Base-by-base conservation (phyloP, 2,329 filamentous ascomycete species). In the Colletotrichum eremochloae region DNA sequence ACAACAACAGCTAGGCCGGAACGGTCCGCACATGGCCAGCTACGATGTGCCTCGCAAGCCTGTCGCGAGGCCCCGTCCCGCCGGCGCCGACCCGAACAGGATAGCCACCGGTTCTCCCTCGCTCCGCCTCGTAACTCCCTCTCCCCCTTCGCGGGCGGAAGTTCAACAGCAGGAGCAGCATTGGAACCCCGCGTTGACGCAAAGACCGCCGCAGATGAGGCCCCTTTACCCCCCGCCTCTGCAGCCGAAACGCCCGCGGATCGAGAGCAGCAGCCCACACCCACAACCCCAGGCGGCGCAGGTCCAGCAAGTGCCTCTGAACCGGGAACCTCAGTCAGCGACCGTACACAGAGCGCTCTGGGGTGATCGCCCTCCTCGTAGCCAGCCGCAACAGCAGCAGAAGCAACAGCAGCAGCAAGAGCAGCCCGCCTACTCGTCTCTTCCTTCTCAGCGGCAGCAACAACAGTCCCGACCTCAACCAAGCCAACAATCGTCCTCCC, bases 111-210 rank as follows among this genome's bases (percentile, higher is more conserved):
- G 74, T 52, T 81, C 80, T 7, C 80, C 81, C 0, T 83, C 81
- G 12, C 79, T 84, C 79, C 79, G 82, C 15, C 74, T 83, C 9
- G 81, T 83, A 42, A 75, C 79, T n/a, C 78, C 81, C 2, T 81
- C 82, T 1, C 80, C 64, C 20, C 72, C 72, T n/a, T 63, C 68
- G 56, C 44, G 52, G 40, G n/a, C 50, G n/a, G 53, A 40, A 68
- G 50, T 20, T 58, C 42, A 29, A 31, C 44, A 56, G 14, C 58
- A 60, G 33, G 71, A 76, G 12, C 70, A 29, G 3, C 46, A 64
- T 12, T 24, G 53, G 58, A 20, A 63, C 38, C 38, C 50, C 9
- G 44, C 66, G n/a, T 62, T 36, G 18, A 40, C 57, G 12, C 65
- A 67, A n/a, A 52, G 67, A 3, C 67, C 67, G 7, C 71, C 71